Evolutionary conservation across 257 asterid species (phyloP).

Genomic region (Perilla frutescens): DNA sequence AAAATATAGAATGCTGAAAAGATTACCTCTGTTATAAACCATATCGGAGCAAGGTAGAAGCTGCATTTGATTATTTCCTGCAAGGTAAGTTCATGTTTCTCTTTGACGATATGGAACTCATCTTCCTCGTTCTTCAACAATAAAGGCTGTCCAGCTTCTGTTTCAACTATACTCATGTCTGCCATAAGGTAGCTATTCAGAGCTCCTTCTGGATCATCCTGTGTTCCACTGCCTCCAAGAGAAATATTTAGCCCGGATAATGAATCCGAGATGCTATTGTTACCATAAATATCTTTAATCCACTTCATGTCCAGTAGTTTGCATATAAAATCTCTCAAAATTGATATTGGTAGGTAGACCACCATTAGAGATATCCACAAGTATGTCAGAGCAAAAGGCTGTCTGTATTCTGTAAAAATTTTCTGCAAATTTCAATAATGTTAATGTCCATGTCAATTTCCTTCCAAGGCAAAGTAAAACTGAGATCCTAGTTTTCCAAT

Average conservation of each 20-base stretch:
- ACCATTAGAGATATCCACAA: constrained; percentile 80
- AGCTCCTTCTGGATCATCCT: constrained; percentile 44
- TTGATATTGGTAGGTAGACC: constrained; percentile 73
- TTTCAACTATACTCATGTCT: constrained; percentile 48
- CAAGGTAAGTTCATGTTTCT: constrained; percentile 41
- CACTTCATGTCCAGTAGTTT: constrained; percentile 40
- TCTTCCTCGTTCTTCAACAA: constrained; percentile 45
- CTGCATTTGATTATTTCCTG: constrained; percentile 53
- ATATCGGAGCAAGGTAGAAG: constrained; percentile 72
- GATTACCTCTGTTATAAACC: constrained; percentile 82
- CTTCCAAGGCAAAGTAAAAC: not conserved
- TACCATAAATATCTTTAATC: constrained; percentile 34
- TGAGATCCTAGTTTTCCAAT: not conserved
- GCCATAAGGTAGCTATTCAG: constrained; percentile 46
- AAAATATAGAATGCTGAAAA: constrained; percentile 15
- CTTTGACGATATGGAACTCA: constrained; percentile 44
- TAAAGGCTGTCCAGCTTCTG: constrained; percentile 55
- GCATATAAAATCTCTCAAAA: constrained; percentile 61
- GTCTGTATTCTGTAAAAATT: constrained; percentile 70
- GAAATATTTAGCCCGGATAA: constrained; percentile 45
- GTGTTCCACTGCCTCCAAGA: constrained; percentile 39
- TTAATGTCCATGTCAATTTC: constrained; percentile 30
- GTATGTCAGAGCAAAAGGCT: constrained; percentile 81
- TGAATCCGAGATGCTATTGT: constrained; percentile 38
- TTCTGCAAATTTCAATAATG: constrained; percentile 50